Base-by-base conservation (phyloP, 495 filamentous ascomycete species). In the Wilcoxina mikolae region DNA sequence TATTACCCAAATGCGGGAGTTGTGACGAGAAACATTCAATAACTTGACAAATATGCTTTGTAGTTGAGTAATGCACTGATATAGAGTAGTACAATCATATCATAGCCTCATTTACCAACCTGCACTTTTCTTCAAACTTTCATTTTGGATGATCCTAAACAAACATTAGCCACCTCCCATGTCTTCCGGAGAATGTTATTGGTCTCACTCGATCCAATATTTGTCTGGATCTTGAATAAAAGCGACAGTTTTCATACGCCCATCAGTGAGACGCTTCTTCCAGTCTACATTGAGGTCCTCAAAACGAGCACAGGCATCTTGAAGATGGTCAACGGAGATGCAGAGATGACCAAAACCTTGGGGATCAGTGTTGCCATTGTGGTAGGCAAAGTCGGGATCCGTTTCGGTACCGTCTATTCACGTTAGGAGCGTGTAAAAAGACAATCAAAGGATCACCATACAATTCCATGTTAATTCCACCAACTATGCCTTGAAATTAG, bases 381-480 rank as follows among this genome's bases (percentile, higher is more conserved):
- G 91, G 65, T 98, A 98, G 41, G 80, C 80, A 62, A 87, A 87
- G 44, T 74, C 72, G 53, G 80, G 74, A 60, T 95, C 79, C 64
- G 85, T 90, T 74, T 98, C 91, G 2, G 91, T 95, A 39, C 91
- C 91, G 58, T 52, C 42, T 45, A 20, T 10, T 45, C 10, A n/a
- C n/a, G 42, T 7, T 38, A 38, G 9, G 9, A 17, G 9, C 33
- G 17, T 9, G 17, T 38, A 17, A 38, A 9, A 38, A 38, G 33
- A 38, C 17, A 38, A 9, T 38, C 9, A 7, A 7, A 45, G 9
- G 10, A 20, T 11, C 20, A 11, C 10, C 42, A 7, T 45, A 45
- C 94, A 91, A 66, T 98, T 95, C 85, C 87, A 95, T 20, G 89
- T 95, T 60, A 98, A 64, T 71, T 95, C 89, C 10, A 95, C 71